phyloP scores from a whole-genome alignment of 2,329 filamentous ascomycete species.

The Setomelanomma holmii region DNA sequence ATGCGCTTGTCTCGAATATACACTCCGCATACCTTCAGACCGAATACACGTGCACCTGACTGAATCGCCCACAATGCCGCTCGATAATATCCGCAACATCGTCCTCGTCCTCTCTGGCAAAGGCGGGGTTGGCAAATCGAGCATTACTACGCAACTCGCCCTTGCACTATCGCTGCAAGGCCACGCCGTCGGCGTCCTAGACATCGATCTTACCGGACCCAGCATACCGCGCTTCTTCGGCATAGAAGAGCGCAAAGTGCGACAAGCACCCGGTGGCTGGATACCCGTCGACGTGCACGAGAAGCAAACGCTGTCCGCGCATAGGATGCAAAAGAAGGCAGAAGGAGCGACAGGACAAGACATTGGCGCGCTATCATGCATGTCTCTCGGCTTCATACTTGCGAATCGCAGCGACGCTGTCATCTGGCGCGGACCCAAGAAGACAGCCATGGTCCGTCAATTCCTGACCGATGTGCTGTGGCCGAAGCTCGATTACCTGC shows the following conservation, averaged over 20 bases:
- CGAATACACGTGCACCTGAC: slow-evolving; percentile 21
- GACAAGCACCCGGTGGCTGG: slow-evolving; percentile 91
- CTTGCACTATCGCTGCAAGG: slow-evolving; percentile 85
- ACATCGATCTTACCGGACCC: slow-evolving; percentile 94
- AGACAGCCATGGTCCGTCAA: slow-evolving; percentile 98
- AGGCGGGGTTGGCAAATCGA: slow-evolving; percentile 97
- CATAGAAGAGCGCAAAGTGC: slow-evolving; percentile 87
- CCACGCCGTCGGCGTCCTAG: slow-evolving; percentile 90
- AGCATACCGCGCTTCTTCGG: slow-evolving; percentile 95
- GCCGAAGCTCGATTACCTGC: slow-evolving; percentile 84
- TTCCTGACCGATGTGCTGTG: slow-evolving; percentile 92
- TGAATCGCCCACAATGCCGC: slow-evolving; percentile 64
- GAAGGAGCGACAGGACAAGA: slow-evolving; percentile 28
- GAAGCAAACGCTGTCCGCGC: slow-evolving; percentile 46
- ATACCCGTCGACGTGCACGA: slow-evolving; percentile 84
- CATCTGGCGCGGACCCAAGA: slow-evolving; percentile 97
- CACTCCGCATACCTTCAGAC: not conserved
- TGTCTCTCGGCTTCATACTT: slow-evolving; percentile 92
- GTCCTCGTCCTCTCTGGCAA: slow-evolving; percentile 91
- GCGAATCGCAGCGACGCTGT: slow-evolving; percentile 85
- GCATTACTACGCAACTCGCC: slow-evolving; percentile 94
- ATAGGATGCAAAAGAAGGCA: slow-evolving; percentile 4
- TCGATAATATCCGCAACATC: slow-evolving; percentile 76
- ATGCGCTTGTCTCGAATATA: slow-evolving; percentile 14
- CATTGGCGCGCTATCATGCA: slow-evolving; percentile 75